Base-by-base conservation (phyloP, 768 basidiomycete species). In the Agrocybe praecox region DNA sequence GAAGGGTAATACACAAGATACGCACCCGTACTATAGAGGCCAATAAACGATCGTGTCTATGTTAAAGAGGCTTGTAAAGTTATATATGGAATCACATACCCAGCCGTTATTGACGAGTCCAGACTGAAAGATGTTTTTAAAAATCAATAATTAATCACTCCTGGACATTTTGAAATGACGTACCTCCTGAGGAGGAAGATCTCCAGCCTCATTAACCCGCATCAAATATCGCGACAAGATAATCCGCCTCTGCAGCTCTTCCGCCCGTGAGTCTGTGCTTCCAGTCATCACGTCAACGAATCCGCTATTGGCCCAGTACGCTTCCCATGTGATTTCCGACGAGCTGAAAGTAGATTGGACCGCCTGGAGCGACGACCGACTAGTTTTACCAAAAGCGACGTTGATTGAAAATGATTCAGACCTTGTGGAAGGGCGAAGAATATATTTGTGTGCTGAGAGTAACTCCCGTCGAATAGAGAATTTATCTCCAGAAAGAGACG, bases 181-280 rank as follows among this genome's bases (percentile, higher is more conserved):
- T 23, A 60, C 59, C 59, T 60, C 84, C 60, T 86, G 85, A 5
- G 83, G 80, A 2, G 83, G 83, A 12, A 67, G 71, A 62, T 81
- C 76, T 1, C 82, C 82, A 5, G 83, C 85, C 62, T 81, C 83
- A 58, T 86, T 86, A 10, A 85, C 82, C 23, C 79, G 72, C 76
- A 85, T 76, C 55, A 84, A 67, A 65, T 85, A 85, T 42, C 82
- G 72, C 33, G 82, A 83, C 34, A 84, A 62, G 44, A 85, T 78
- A 36, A 85, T 82, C 36, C 84, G 72, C 52, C 84, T 69, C 64
- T 86, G 85, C 52, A 86, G 66, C 54, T 85, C 83, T 21, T 79
- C 72, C 15, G 83, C 84, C 12, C 82, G 71, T 0, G 76, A 34
- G 63, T 84, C 80, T 0, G 70, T 76, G 21, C 49, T 52, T 32